These are phyloP conservation scores for Turnera subulata DNA, from an alignment of 345 rosid genomes.

Conservation along the genomic window DNA sequence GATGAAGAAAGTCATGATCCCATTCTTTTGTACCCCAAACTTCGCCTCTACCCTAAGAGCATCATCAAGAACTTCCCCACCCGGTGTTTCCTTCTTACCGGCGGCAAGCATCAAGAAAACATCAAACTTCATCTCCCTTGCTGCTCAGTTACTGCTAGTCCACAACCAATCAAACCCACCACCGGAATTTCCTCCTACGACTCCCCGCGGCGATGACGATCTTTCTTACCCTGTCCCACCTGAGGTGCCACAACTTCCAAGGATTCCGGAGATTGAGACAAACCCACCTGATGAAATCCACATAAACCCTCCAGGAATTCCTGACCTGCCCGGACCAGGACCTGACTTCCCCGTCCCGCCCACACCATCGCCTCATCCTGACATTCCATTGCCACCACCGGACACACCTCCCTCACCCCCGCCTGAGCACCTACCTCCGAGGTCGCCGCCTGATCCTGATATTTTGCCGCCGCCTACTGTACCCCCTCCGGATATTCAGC, in stretches of 20 bases:
- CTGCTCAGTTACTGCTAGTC: neutral
- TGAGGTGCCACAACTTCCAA: constrained; percentile 18
- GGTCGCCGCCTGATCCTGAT: no score
- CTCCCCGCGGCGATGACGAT: neutral
- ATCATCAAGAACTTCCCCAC: neutral
- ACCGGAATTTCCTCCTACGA: neutral
- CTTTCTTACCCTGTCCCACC: neutral
- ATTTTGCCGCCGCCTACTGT: no score
- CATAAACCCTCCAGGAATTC: constrained; percentile 12
- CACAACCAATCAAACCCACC: neutral
- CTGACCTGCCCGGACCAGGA: constrained; percentile 8
- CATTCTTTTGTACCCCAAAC: constrained; percentile 15
- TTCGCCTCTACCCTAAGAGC: neutral
- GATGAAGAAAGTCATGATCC: constrained; percentile 8
- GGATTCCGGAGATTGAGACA: constrained; percentile 8
- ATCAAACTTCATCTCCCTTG: no score
- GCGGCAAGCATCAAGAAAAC: neutral
- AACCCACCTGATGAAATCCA: constrained; percentile 5
- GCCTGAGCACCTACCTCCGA: no score
- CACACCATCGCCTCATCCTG: no score
- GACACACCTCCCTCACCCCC: no score
- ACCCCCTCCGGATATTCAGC: no score
- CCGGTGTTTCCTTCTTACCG: neutral
- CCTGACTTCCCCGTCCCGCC: no score
- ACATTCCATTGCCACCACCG: no score